Evolutionary conservation across 768 basidiomycete species (phyloP), one percentile per base, ranked within the genome.

Genomic region (Gymnopilus dilepis): DNA sequence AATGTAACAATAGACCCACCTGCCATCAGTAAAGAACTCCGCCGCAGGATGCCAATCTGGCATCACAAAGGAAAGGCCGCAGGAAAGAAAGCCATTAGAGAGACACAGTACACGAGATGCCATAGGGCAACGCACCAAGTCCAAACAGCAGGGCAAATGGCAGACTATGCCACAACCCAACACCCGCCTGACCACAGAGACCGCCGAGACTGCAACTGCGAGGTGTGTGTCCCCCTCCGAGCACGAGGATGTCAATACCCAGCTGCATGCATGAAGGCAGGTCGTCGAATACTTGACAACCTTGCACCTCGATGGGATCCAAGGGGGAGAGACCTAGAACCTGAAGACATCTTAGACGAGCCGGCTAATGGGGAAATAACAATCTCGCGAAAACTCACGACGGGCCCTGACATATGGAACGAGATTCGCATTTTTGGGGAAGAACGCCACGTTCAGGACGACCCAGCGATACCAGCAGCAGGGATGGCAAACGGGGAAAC

Each of bases 11-110:
- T 70, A 2, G 67, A 72, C 21, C 62, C 67, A 4, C 21, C 54
- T 67, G 22, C 0, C 52, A 67, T 1, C 61, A 54, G 17, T 12
- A 42, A 7, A 1, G 63, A n/a, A 68, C 9, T 45, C 7, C 22
- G 21, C 6, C 6, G 43, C 11, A 13, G 19, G 5, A 45, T 70
- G 60, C 74, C 77, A n/a, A 69, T 77, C 0, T 78, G 74, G 76
- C 66, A 71, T 58, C 77, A 78, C 58, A 56, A 26, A 2, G 67
- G 59, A n/a, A 62, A 34, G 22, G 61, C 64, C 3, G 6, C n/a
- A 3, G 40, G 40, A 24, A 61, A 40, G 4, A 40, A 59, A 6
- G 50, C 6, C 62, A 55, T 17, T 40, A 61, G 15, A 17, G 62
- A 54, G 31, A 52, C 34, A 2, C 15, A 2, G 34, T 37, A 15